phyloP scores from a whole-genome alignment of 2,329 filamentous ascomycete species.

The Phialophora expanda region DNA sequence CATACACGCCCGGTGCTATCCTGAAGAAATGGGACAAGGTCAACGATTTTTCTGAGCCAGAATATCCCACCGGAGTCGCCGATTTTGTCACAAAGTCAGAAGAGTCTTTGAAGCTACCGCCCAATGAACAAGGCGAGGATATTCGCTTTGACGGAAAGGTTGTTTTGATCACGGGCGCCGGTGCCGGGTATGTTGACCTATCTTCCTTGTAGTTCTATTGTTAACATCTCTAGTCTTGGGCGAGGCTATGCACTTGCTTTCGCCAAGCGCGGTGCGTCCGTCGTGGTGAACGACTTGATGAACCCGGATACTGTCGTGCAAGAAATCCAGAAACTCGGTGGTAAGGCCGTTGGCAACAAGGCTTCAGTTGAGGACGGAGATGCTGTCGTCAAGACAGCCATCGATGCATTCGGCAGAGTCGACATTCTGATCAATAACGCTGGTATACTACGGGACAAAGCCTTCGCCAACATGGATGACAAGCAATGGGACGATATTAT shows the following conservation, averaged over 20 bases:
- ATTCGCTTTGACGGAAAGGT: slow-evolving; percentile 84
- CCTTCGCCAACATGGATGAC: slow-evolving; percentile 97
- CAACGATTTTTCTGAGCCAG: slow-evolving; percentile 80
- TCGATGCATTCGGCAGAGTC: slow-evolving; percentile 90
- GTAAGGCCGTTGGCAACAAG: slow-evolving; percentile 90
- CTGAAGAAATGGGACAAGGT: slow-evolving; percentile 89
- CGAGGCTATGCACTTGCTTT: slow-evolving; percentile 89
- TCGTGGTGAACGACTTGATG: slow-evolving; percentile 95
- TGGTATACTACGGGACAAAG: slow-evolving; percentile 96
- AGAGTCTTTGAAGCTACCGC: slow-evolving; percentile 76
- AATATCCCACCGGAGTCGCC: slow-evolving; percentile 81
- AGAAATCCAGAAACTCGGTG: slow-evolving; percentile 88
- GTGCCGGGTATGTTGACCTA: slow-evolving; percentile 66
- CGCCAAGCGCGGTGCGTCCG: slow-evolving; percentile 77
- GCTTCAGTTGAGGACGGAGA: slow-evolving; percentile 93
- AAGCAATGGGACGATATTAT: slow-evolving; percentile 89
- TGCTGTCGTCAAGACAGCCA: slow-evolving; percentile 85
- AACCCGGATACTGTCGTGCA: slow-evolving; percentile 88
- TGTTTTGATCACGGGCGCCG: slow-evolving; percentile 83
- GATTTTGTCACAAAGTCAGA: slow-evolving; percentile 88
- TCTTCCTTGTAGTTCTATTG: slow-evolving; percentile 24
- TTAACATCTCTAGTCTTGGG: slow-evolving; percentile 68
- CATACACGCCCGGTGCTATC: slow-evolving; percentile 84
- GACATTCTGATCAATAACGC: slow-evolving; percentile 98
- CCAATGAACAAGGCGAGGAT: slow-evolving; percentile 73